Percentiles rank a stretch among this genome's conserved stretches.
Conservation (phyloP, 2,329 filamentous ascomycete genomes). For the Calonectria pseudoreteaudii region DNA sequence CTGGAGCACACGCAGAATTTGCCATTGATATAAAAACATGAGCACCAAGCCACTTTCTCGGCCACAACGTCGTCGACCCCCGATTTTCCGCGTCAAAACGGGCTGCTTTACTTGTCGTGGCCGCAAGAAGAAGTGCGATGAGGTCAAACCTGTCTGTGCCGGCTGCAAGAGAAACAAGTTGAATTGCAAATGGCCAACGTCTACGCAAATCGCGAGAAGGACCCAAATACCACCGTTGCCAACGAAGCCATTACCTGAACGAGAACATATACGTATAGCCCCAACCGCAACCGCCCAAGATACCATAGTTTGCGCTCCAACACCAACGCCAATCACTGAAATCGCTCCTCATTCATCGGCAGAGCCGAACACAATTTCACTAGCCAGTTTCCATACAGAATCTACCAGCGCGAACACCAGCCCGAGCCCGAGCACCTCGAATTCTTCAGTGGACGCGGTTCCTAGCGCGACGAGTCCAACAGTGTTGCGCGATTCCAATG, state of each 20-base stretch:
- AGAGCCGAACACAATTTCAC: not conserved
- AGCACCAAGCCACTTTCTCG: not conserved
- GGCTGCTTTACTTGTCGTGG: constrained; percentile 54
- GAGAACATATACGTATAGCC: not conserved
- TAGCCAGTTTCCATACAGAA: not conserved
- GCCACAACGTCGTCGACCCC: not conserved
- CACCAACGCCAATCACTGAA: not conserved
- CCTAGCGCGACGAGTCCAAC: not conserved
- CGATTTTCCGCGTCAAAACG: constrained; percentile 26
- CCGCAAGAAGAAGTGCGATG: constrained; percentile 57
- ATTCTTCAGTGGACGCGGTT: not conserved
- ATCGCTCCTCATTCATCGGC: not conserved
- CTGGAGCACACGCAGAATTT: no score
- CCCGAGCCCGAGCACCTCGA: not conserved
- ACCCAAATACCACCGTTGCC: not conserved
- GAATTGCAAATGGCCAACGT: constrained; percentile 33
- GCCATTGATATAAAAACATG: not conserved
- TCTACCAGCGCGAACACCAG: not conserved
- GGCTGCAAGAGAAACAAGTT: constrained; percentile 46
- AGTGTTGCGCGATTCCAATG: not conserved
- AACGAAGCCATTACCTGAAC: not conserved
- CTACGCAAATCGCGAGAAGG: not conserved
- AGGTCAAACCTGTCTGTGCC: constrained; percentile 50
- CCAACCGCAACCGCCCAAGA: not conserved
- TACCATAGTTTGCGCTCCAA: not conserved